Conservation (phyloP, 202 grass and related monocot species). For the Brachypodium distachyon region DNA sequence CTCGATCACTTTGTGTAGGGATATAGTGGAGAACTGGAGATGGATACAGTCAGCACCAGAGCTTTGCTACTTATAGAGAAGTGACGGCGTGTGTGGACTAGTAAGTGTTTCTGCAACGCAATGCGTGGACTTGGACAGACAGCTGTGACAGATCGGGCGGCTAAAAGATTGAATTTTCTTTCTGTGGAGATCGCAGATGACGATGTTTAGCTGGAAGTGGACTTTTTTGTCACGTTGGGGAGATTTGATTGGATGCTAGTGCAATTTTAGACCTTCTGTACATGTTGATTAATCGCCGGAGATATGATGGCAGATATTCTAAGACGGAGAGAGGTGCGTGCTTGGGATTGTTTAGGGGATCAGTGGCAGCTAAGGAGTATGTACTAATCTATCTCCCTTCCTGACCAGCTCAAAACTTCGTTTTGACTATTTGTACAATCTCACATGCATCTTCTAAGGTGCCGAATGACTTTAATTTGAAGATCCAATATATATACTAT, state of each 20-base stretch:
- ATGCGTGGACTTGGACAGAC: not conserved
- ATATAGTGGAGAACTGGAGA: not conserved
- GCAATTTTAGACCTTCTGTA: not conserved
- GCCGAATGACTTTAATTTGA: no score
- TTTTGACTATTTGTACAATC: no score
- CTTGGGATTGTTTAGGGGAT: not conserved
- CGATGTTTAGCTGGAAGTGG: not conserved
- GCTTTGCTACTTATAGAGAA: conserved; percentile 2
- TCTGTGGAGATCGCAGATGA: no score
- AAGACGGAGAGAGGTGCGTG: no score
- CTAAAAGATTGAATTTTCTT: not conserved
- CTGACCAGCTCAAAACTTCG: no score
- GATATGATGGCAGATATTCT: not conserved
- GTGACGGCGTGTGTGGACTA: not conserved
- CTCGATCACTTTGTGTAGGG: no score
- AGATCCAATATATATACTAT: no score
- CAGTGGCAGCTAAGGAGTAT: not conserved
- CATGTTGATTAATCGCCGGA: not conserved
- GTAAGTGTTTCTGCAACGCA: not conserved
- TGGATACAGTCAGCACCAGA: not conserved
- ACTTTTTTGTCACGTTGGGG: not conserved
- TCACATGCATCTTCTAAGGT: no score
- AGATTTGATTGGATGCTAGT: not conserved
- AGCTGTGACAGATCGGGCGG: not conserved
- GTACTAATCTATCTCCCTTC: not conserved